These are phyloP conservation scores for Biscogniauxia marginata DNA, from an alignment of 2,329 filamentous ascomycete genomes.

Conservation along the genomic window DNA sequence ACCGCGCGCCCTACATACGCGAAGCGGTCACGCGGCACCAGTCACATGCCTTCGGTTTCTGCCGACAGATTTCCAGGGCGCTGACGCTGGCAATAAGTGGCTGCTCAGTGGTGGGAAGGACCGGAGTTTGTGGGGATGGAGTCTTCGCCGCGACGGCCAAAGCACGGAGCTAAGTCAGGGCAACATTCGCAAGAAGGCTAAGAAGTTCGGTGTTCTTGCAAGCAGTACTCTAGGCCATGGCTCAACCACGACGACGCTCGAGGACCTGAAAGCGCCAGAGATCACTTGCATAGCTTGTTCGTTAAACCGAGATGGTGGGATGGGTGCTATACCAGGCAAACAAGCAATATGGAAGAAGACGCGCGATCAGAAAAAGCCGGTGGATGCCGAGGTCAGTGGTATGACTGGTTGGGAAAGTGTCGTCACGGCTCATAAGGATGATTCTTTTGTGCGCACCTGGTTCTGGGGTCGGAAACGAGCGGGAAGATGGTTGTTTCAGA, in stretches of 20 bases:
- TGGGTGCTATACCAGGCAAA: conserved; percentile 77
- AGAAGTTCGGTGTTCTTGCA: conserved; percentile 75
- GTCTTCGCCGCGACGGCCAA: conserved; percentile 89
- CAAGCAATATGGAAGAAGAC: conserved; percentile 82
- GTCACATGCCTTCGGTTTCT: conserved; percentile 82
- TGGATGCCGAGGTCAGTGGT: conserved; percentile 69
- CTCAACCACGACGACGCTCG: conserved; percentile 62
- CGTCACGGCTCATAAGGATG: conserved; percentile 85
- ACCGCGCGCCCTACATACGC: conserved; percentile 79
- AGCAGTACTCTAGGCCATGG: conserved; percentile 56
- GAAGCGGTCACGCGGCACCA: conserved; percentile 85
- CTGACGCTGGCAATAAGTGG: conserved; percentile 90
- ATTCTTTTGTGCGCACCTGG: conserved; percentile 88
- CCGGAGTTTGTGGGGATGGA: conserved; percentile 94
- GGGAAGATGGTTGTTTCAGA: conserved; percentile 89
- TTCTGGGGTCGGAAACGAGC: conserved; percentile 96
- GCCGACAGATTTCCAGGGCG: conserved; percentile 83
- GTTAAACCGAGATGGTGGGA: conserved; percentile 90
- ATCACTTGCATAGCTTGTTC: conserved; percentile 91
- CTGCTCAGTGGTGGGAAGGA: conserved; percentile 86
- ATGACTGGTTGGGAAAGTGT: conserved; percentile 97
- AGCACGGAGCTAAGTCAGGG: conserved; percentile 93
- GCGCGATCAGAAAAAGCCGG: conserved; percentile 58
- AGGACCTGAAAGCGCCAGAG: conserved; percentile 82
- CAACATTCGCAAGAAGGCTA: conserved; percentile 81